Evolutionary conservation across 305 asterid species (phyloP), one percentile per base, ranked within the genome.

Genomic region (Fraxinus greggii): DNA sequence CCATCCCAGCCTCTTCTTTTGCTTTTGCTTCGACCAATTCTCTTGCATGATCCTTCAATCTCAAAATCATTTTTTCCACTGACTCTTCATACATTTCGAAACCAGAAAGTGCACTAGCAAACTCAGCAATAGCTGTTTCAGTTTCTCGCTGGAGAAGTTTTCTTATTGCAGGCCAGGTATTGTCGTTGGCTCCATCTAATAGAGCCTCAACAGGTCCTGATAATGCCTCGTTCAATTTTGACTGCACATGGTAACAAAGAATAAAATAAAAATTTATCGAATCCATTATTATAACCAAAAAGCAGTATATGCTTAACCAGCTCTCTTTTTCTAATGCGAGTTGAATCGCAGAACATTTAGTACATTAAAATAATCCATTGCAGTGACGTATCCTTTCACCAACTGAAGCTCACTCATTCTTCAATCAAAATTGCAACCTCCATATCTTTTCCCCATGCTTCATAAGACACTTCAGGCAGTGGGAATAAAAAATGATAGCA

Each of bases 111-210:
- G 97, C 93, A 87, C 83, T 87, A 67, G 95, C 86, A 86, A 92
- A 88, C 83, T 89, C 94, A 76, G 89, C 79, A 80, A 91, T 79
- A 29, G 97, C 93, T 48, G 87, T 74, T 82, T 89, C 92, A 77
- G 92, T 92, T 90, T 97, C 98, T 17, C 91, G 92, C 61, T 45
- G 88, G 78, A 90, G 91, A 88, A 97, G 98, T 82, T 89, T 92
- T 80, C 97, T 92, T 78, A 97, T 97, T 78, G 98, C 92, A 32
- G 97, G 97, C 99, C 99, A 97, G 56, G 99, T 92, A 77, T 91
- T 93, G 59, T 88, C 91, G 84, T 87, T 88, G 69, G 97, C 98
- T 87, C 92, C 98, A 86, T 95, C 98, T 75, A 95, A 86, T 84
- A 95, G 87, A 78, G 97, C 95, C 91, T 91, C 98, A 81, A 95